Evolutionary conservation across 2,329 filamentous ascomycete species (phyloP), one percentile per base, ranked within the genome.

Genomic region (Epicoccum nigrum): DNA sequence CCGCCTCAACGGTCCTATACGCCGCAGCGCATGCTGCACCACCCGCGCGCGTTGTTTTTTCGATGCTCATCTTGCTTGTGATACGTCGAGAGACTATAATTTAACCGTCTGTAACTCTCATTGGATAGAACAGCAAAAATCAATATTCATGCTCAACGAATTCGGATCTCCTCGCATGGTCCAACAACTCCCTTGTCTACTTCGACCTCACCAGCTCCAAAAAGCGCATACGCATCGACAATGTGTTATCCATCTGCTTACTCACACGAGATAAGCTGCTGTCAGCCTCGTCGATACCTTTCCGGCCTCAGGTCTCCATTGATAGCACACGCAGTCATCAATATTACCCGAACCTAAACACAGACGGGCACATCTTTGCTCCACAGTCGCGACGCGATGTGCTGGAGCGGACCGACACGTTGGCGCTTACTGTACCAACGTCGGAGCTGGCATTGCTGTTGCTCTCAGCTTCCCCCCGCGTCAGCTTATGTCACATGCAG

Each of bases 21-120:
- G 51, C 28, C 37, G 49, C 54, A 41, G 41, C 43, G 51, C 40
- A 44, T 41, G 30, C 21, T 47, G 47, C 54, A 59, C 52, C 38
- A 52, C 38, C 38, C 43, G 43, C 49, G 43, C 49, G 49, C 37
- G 31, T 52, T 52, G 43, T 32, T 52, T 47, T 47, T 43, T 20
- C 17, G n/a, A 43, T 15, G 37, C 33, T 44, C 49, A 39, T 52
- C 42, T 52, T 16, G 23, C 34, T 52, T 52, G 49, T 52, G 49
- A 52, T 52, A 52, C 49, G 49, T 47, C 39, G 16, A 44, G 28
- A 34, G 17, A 30, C 11, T 25, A 47, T 17, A 39, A 47, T 25
- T 34, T 40, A 31, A 13, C 38, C 32, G 28, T 38, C 9, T 28
- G n/a, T 17, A 19, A 12, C 19, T 23, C n/a, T 23, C 16, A 52